Conservation (phyloP, 1,284 basidiomycete genomes). For the Pisolithus thermaeus region DNA sequence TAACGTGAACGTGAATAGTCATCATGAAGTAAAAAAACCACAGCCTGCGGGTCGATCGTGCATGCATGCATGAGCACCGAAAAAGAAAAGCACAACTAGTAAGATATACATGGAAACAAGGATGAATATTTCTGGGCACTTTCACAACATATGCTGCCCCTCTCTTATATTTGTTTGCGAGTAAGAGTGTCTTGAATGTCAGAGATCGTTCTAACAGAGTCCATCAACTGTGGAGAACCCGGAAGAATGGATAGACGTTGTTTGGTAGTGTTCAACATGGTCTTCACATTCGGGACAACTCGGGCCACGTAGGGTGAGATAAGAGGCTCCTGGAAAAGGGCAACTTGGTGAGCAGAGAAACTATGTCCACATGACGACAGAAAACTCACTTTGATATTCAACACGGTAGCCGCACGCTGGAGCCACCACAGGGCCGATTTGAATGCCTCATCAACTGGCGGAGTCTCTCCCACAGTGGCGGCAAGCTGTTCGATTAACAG, state of each 20-base stretch:
- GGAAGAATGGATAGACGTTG: constrained; percentile 74
- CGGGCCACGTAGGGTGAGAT: constrained; percentile 75
- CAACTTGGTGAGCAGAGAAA: constrained; percentile 4
- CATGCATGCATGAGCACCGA: not conserved
- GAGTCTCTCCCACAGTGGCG: constrained; percentile 63
- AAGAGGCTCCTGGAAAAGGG: constrained; percentile 55
- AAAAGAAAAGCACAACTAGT: not conserved
- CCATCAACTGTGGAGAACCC: constrained; percentile 57
- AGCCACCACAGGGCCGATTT: constrained; percentile 80
- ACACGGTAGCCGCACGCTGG: constrained; percentile 60
- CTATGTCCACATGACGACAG: constrained; percentile 6
- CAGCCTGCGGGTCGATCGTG: not conserved
- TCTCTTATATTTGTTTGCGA: constrained; percentile 42
- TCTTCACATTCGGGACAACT: constrained; percentile 71
- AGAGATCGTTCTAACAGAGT: constrained; percentile 59
- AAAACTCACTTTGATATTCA: constrained; percentile 60
- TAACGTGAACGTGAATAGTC: not conserved
- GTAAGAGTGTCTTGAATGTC: constrained; percentile 70
- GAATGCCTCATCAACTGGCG: constrained; percentile 71
- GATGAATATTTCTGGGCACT: too few relatives aligned
- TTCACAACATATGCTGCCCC: constrained; percentile 3
- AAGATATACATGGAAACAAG: too few relatives aligned
- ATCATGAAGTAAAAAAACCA: not conserved
- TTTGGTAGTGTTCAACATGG: constrained; percentile 68
- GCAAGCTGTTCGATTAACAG: constrained; percentile 45